Percentiles rank a stretch among this genome's conserved stretches.
Evolutionary conservation across 768 basidiomycete species (phyloP).

Genomic region (Boletus rufocinnamomeus): DNA sequence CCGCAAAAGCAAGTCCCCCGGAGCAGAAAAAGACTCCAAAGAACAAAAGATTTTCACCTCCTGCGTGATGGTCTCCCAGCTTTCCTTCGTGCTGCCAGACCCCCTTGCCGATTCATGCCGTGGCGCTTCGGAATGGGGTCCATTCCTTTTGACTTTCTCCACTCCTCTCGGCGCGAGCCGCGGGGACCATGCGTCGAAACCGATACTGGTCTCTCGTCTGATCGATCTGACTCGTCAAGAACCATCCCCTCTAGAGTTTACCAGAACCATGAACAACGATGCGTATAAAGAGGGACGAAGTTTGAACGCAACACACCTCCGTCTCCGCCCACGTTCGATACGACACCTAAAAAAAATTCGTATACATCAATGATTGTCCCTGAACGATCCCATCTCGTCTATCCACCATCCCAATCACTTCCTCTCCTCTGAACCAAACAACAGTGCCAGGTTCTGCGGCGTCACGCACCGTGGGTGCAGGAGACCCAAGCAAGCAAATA

Average conservation of each 20-base stretch:
- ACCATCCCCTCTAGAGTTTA: conserved; percentile 50
- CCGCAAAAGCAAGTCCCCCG: neutral
- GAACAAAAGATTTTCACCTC: conserved; percentile 43
- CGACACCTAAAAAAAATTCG: conserved; percentile 20
- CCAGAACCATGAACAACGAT: conserved; percentile 11
- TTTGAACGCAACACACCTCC: conserved; percentile 24
- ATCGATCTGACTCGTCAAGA: conserved; percentile 41
- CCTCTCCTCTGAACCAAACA: conserved; percentile 2
- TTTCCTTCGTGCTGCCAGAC: conserved; percentile 58
- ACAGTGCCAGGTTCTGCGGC: conserved; percentile 40
- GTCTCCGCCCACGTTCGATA: conserved; percentile 8
- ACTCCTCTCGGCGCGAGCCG: conserved; percentile 73
- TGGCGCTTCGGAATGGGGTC: conserved; percentile 48
- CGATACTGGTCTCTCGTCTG: conserved; percentile 33
- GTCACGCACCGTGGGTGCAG: conserved; percentile 53
- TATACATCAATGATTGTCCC: conserved; percentile 18
- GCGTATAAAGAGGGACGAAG: neutral
- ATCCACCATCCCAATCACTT: neutral
- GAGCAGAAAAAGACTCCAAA: neutral
- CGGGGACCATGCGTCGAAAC: conserved; percentile 86
- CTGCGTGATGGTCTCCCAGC: conserved; percentile 72
- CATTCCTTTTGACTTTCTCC: conserved; percentile 81
- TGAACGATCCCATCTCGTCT: neutral
- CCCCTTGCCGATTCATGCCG: conserved; percentile 71
- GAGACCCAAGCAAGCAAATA: conserved; percentile 50